Evolutionary conservation across 345 rosid species (phyloP).

Genomic region (Triadica sebifera): DNA sequence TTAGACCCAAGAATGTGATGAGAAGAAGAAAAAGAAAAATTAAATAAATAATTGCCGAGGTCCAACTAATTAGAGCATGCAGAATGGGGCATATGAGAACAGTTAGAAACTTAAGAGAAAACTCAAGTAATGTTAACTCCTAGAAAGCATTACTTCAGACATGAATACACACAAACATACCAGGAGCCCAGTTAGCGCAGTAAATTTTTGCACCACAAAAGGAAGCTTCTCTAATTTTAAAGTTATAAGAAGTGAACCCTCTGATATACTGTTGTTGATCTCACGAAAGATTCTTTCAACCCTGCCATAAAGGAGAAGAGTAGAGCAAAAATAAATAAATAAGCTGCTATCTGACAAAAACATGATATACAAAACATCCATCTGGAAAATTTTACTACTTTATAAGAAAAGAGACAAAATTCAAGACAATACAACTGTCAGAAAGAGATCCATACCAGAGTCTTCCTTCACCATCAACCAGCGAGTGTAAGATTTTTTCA

Average conservation of each 20-base stretch:
- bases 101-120: background rate
- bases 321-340: conserved; percentile 9
- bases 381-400: background rate
- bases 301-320: conserved; percentile 45
- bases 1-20: background rate
- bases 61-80: background rate
- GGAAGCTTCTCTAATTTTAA: conserved; percentile 70
- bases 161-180: conserved; percentile 32
- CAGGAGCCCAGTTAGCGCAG: conserved; percentile 93
- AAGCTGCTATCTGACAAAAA: background rate
- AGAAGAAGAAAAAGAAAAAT: background rate
- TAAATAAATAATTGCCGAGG: background rate
- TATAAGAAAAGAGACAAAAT: background rate
- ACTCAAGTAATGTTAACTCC: background rate
- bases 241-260: conserved; percentile 68
- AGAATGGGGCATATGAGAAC: background rate
- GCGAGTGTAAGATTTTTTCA: conserved; percentile 73
- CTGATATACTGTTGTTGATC: conserved; percentile 66
- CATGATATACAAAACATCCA: conserved; percentile 15
- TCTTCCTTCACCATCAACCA: conserved; percentile 89
- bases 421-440: conserved; percentile 10
- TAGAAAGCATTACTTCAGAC: background rate
- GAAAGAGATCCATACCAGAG: conserved; percentile 60
- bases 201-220: conserved; percentile 72
- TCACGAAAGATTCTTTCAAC: conserved; percentile 87